A percentile compares a stretch with the other conserved stretches of the same genome.
Conservation (phyloP, 1,139 yeast genomes). For the Debaryomyces singareniensis region DNA sequence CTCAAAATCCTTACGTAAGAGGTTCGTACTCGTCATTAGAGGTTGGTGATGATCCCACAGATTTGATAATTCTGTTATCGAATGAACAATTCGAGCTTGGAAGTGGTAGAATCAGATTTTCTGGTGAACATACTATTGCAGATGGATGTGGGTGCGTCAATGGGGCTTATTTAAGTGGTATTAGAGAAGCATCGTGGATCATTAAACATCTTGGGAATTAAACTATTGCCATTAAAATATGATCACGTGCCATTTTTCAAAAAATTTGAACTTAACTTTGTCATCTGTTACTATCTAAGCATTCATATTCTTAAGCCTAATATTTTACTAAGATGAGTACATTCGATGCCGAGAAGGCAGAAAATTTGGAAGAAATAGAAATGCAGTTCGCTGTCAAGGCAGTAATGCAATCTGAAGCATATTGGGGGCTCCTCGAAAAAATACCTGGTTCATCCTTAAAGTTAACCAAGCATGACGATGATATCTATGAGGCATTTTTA, state of each 20-base stretch:
- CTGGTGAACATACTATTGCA: conserved; percentile 75
- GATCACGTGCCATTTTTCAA: too few species aligned
- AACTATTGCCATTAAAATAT: too few species aligned
- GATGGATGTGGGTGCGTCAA: conserved; percentile 86
- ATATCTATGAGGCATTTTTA: conserved; percentile 62
- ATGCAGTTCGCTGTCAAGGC: conserved; percentile 98
- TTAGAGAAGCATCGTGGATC: conserved; percentile 57
- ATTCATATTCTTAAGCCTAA: too few species aligned
- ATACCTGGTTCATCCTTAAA: conserved; percentile 75
- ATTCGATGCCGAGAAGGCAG: conserved; percentile 52
- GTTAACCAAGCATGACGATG: conserved; percentile 78
- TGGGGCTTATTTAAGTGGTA: conserved; percentile 70
- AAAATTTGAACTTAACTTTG: too few species aligned
- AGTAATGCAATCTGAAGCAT: conserved; percentile 90
- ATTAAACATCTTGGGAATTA: conserved; percentile 15
- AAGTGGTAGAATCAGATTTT: conserved; percentile 54
- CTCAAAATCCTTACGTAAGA: conserved; percentile 56
- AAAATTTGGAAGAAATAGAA: conserved; percentile 67
- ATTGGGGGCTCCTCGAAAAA: conserved; percentile 74
- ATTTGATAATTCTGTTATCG: conserved; percentile 44
- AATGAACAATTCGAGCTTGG: conserved; percentile 18
- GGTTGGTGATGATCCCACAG: conserved; percentile 65
- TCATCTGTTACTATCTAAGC: too few species aligned
- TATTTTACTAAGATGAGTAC: conserved; percentile 20
- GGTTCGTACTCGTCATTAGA: conserved; percentile 72